Conservation (phyloP, 495 filamentous ascomycete genomes). For the Neurospora hispaniola region DNA sequence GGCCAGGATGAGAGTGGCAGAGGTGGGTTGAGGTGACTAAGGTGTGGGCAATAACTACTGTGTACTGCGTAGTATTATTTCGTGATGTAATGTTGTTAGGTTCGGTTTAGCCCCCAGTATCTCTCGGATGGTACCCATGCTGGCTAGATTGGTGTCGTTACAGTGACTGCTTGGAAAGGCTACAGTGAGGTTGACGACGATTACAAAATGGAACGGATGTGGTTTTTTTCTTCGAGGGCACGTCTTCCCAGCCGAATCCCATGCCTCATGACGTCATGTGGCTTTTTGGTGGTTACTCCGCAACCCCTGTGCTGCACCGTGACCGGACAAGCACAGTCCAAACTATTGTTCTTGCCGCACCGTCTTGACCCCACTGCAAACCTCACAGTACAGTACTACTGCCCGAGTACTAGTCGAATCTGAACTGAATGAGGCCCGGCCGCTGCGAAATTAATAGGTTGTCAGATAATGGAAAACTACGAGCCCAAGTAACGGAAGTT, state of each 20-base stretch:
- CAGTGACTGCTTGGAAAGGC: not conserved
- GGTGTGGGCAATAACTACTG: not conserved
- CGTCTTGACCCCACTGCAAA: not conserved
- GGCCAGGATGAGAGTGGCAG: not conserved
- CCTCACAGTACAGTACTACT: not conserved
- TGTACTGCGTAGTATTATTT: not conserved
- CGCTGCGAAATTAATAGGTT: not conserved
- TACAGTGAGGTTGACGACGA: not conserved
- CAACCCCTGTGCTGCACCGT: not conserved
- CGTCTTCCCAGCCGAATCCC: not conserved
- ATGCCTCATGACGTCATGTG: slow-evolving; percentile 7
- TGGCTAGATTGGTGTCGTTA: not conserved
- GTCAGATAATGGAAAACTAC: not conserved
- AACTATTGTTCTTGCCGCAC: not conserved
- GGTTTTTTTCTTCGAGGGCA: not conserved
- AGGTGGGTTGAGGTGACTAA: not conserved
- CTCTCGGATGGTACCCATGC: not conserved
- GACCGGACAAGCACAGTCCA: not conserved
- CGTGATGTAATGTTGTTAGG: not conserved
- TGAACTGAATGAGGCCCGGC: not conserved
- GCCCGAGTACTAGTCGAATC: not conserved
- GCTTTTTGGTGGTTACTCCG: slow-evolving; percentile 1
- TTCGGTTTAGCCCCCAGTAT: not conserved
- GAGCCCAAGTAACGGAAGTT: not conserved
- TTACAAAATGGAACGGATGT: not conserved